Conservation (phyloP, 306 rosid species). For the Trifolium fragiferum region DNA sequence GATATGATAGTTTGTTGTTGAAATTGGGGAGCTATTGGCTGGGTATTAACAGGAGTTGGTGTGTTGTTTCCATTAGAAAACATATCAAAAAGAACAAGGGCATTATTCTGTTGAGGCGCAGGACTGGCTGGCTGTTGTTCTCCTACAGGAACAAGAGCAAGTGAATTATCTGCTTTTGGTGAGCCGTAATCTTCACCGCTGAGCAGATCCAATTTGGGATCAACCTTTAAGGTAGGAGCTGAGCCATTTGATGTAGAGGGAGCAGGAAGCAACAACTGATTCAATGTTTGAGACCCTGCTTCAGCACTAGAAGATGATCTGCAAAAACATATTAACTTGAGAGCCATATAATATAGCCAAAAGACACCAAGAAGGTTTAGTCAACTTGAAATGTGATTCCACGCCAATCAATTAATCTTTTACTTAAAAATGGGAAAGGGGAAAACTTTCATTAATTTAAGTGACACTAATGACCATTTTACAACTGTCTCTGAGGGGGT, state of each 20-base stretch:
- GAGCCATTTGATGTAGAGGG: slow-evolving; percentile 64
- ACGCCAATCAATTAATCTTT: neutral
- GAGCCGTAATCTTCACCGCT: slow-evolving; percentile 92
- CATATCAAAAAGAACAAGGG: slow-evolving; percentile 88
- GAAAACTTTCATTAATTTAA: too few species aligned
- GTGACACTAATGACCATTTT: too few species aligned
- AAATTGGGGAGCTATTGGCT: slow-evolving; percentile 54
- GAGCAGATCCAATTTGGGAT: slow-evolving; percentile 87
- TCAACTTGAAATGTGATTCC: slow-evolving; percentile 18
- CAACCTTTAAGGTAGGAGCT: slow-evolving; percentile 49
- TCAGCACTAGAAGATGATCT: slow-evolving; percentile 66
- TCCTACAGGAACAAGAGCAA: slow-evolving; percentile 90
- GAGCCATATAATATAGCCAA: slow-evolving; percentile 43
- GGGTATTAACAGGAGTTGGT: slow-evolving; percentile 54
- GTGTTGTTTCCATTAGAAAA: slow-evolving; percentile 61
- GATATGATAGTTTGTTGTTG: slow-evolving; percentile 66
- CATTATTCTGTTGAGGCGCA: slow-evolving; percentile 74
- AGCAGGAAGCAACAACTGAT: slow-evolving; percentile 83
- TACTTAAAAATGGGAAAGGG: too few species aligned
- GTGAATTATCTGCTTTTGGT: slow-evolving; percentile 76
- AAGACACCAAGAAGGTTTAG: slow-evolving; percentile 27
- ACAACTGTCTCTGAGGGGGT: too few species aligned
- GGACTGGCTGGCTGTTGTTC: slow-evolving; percentile 68
- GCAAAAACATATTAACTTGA: slow-evolving; percentile 42
- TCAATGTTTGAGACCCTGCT: slow-evolving; percentile 70